Evolutionary conservation across 139 green algal species (phyloP).

Genomic region (Chlamydomonas asymmetrica): DNA sequence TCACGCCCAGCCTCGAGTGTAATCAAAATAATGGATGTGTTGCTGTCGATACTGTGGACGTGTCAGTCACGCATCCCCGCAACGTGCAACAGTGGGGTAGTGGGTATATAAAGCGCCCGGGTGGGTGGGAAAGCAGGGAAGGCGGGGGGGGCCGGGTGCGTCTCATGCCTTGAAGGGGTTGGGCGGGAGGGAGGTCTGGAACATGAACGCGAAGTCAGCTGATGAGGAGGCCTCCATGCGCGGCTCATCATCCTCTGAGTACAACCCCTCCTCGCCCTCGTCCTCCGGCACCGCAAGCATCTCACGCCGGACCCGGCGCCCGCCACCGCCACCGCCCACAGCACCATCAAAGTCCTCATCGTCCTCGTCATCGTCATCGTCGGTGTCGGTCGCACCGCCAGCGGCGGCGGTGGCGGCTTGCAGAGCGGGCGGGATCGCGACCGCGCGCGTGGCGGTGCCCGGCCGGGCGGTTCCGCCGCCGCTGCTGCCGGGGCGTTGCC

Average conservation of each 20-base stretch:
- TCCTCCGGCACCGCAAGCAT: constrained; percentile 2
- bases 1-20: too few species aligned
- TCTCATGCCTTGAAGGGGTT: too few species aligned
- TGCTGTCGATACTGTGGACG: too few species aligned
- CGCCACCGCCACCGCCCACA: constrained; percentile 7
- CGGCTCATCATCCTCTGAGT: constrained; percentile 16
- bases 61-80: too few species aligned
- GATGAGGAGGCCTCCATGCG: background rate
- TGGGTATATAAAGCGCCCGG: too few species aligned
- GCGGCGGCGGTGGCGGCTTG: constrained; percentile 14
- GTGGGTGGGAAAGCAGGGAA: too few species aligned
- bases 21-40: too few species aligned
- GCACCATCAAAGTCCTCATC: constrained; percentile 6
- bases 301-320: constrained; percentile 10
- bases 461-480: background rate
- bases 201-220: constrained; percentile 24
- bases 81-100: too few species aligned
- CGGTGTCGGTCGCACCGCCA: background rate
- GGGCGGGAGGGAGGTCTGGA: constrained; percentile 13
- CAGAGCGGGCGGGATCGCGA: background rate
- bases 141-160: too few species aligned
- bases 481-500: background rate
- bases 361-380: background rate
- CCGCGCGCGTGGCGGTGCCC: constrained; percentile 1
- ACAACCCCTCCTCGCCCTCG: constrained; percentile 12